Evolutionary conservation across 2,329 filamentous ascomycete species (phyloP).

Genomic region (Cordyceps militaris): DNA sequence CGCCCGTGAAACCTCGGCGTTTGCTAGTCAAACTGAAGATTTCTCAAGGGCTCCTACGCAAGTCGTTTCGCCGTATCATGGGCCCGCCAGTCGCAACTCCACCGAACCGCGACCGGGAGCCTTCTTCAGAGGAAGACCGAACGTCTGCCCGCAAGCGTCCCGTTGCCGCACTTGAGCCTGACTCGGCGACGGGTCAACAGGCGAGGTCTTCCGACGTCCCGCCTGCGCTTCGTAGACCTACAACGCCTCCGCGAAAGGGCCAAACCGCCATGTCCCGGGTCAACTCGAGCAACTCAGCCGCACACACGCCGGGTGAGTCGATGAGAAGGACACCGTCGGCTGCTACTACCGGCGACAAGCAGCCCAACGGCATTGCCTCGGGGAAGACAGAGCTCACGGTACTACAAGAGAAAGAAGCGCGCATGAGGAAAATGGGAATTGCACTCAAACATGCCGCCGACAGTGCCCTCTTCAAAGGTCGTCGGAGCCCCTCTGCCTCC

Average conservation of each 20-base stretch:
- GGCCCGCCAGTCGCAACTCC: conserved; percentile 27
- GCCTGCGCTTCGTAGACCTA: conserved; percentile 30
- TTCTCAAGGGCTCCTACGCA: conserved; percentile 38
- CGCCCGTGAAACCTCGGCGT: conserved; percentile 19
- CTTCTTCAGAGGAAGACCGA: conserved; percentile 1
- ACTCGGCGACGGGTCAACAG: conserved; percentile 32
- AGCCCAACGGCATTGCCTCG: conserved; percentile 24
- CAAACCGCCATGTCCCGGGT: conserved; percentile 45
- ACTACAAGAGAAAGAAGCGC: conserved; percentile 30
- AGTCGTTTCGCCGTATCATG: conserved; percentile 40
- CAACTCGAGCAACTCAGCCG: conserved; percentile 46
- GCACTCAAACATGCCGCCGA: conserved; percentile 51
- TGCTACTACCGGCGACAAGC: conserved; percentile 18
- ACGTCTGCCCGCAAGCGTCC: conserved; percentile 44
- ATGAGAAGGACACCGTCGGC: conserved; percentile 24
- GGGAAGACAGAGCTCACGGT: conserved; percentile 21
- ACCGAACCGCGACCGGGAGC: conserved; percentile 6
- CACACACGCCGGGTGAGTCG: conserved; percentile 42
- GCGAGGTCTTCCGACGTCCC: conserved; percentile 37
- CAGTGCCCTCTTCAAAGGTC: conserved; percentile 26
- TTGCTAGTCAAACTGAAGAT: conserved; percentile 42
- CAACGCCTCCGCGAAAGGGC: conserved; percentile 47
- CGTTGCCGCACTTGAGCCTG: conserved; percentile 30
- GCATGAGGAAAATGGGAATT: conserved; percentile 36
- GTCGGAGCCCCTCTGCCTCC: conserved; percentile 18